Evolutionary conservation across 2,329 filamentous ascomycete species (phyloP), one percentile per base, ranked within the genome.

Genomic region (Paramyrothecium roridum): DNA sequence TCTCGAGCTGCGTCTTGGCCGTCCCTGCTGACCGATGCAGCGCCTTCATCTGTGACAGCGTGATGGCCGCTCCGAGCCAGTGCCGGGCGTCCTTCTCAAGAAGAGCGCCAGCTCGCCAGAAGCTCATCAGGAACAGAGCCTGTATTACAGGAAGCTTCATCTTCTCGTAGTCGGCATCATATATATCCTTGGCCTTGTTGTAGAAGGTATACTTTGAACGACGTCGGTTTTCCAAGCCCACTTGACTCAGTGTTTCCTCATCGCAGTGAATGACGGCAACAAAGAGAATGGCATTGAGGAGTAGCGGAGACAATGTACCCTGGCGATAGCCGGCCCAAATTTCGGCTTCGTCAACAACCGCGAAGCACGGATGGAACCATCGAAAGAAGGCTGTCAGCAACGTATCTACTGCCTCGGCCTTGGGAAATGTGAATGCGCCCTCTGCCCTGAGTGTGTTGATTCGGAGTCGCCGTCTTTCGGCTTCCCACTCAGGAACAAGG

Each of bases 291-390:
- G 76, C 72, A 55, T 80, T 76, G 0, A 80, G 60, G 1, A 81
- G 62, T 1, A 80, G 65, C 0, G 73, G 75, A 2, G 79, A 80
- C 8, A 80, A 66, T 0, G 61, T 70, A 3, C 70, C 68, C 2
- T 69, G 65, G 7, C 62, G 59, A 46, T 76, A 74, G 2, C 65
- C 62, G 8, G 66, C 60, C 60, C 72, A 70, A 7, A 79, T 64
- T 0, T 73, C 69, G 1, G 63, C 60, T n/a, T 76, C 73, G 56
- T 81, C 76, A 2, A 82, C 59, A 12, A 82, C 71, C 0, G 79
- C 75, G 48, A 80, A 82, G 52, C 77, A 78, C 0, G 79, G 76
- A 57, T 82, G 80, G 49, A 81, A 81, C 73, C 78, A 79, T 19
- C 70, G 66, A 53, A 82, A 82, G 62, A 80, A 82, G 3, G 77